Conservation (phyloP, 2,329 filamentous ascomycete genomes). For the Diplodia sapinea region DNA sequence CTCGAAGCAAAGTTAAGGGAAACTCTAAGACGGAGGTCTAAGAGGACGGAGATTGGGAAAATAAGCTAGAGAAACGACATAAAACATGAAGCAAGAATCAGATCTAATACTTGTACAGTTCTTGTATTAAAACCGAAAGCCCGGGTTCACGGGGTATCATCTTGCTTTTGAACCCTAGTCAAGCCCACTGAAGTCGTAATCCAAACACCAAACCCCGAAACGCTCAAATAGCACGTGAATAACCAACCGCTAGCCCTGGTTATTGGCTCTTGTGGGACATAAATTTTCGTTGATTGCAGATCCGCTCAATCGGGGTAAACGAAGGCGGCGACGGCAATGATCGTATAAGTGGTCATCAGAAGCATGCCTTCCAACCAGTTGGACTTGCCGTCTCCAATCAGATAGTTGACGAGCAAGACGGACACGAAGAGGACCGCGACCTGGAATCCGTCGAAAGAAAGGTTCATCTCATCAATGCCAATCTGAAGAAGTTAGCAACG, state of each 20-base stretch:
- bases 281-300: conserved; percentile 7
- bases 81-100: conserved; percentile 9
- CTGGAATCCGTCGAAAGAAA: conserved; percentile 88
- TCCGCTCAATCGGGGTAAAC: conserved; percentile 48
- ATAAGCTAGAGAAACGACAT: neutral
- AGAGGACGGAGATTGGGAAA: neutral
- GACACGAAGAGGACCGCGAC: conserved; percentile 67
- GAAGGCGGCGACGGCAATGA: conserved; percentile 66
- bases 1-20: neutral
- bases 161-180: conserved; percentile 14
- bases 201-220: conserved; percentile 23
- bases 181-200: conserved; percentile 11
- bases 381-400: conserved; percentile 66
- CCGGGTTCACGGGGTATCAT: conserved; percentile 13
- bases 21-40: neutral
- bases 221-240: conserved; percentile 16
- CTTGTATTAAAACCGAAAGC: conserved; percentile 14
- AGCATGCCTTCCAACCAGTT: conserved; percentile 66
- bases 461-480: conserved; percentile 68
- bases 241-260: neutral
- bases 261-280: neutral
- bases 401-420: conserved; percentile 65
- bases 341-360: conserved; percentile 65
- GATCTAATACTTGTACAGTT: conserved; percentile 13
- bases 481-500: conserved; percentile 39